Conservation (phyloP, 2,329 filamentous ascomycete species). For the Diplodia corticola region DNA sequence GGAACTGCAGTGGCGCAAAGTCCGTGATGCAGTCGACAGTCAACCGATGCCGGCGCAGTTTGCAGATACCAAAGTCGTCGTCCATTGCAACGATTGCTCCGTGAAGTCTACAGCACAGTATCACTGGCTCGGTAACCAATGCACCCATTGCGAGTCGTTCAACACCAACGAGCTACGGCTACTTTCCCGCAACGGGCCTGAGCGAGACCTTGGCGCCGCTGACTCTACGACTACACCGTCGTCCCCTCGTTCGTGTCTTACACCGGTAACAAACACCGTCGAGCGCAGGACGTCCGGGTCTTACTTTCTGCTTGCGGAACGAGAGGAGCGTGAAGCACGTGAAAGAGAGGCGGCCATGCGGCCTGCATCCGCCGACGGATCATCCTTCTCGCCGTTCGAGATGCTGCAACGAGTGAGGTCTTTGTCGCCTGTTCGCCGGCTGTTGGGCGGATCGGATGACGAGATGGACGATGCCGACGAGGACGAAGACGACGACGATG, state of each 20-base stretch:
- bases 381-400: constrained; percentile 46
- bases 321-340: constrained; percentile 29
- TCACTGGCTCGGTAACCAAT: constrained; percentile 94
- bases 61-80: constrained; percentile 72
- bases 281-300: constrained; percentile 23
- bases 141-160: constrained; percentile 60
- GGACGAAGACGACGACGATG: constrained; percentile 30
- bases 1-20: constrained; percentile 89
- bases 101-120: constrained; percentile 83
- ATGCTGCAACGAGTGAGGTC: constrained; percentile 49
- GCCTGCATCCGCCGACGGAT: constrained; percentile 33
- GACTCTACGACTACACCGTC: background rate
- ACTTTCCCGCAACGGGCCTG: constrained; percentile 41
- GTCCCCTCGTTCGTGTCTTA: background rate
- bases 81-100: constrained; percentile 94
- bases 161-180: constrained; percentile 53
- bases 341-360: constrained; percentile 10
- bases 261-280: background rate
- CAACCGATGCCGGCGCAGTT: constrained; percentile 93
- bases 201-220: constrained; percentile 26
- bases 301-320: constrained; percentile 25
- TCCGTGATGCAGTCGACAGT: constrained; percentile 80
- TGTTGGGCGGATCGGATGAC: constrained; percentile 37
- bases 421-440: constrained; percentile 48
- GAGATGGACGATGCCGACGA: constrained; percentile 35